phyloP scores from a whole-genome alignment of 2,329 filamentous ascomycete genomes.

The Arthrobotrys megalospora region DNA sequence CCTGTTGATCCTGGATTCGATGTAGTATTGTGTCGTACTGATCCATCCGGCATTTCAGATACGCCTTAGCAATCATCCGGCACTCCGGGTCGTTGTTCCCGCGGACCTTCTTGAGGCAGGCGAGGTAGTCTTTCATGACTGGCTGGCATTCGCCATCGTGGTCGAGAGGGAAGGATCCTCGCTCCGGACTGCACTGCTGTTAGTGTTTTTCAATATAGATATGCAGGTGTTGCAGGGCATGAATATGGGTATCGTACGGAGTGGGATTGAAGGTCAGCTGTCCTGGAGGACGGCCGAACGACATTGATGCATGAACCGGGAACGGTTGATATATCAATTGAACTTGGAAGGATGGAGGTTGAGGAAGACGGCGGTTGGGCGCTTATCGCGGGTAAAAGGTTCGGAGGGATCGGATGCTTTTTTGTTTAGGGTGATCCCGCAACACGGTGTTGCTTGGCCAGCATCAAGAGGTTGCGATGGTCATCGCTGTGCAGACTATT shows the following conservation, averaged over 20 bases:
- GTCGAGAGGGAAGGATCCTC: slow-evolving; percentile 95
- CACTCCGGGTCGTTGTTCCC: slow-evolving; percentile 91
- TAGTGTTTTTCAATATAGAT: background rate
- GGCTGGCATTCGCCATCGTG: slow-evolving; percentile 95
- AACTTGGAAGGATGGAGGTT: background rate
- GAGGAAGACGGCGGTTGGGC: slow-evolving; percentile 22
- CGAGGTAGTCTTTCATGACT: slow-evolving; percentile 86
- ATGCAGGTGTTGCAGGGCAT: background rate
- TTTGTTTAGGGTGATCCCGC: background rate
- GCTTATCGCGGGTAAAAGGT: slow-evolving; percentile 56
- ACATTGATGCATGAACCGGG: slow-evolving; percentile 55
- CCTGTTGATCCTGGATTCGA: background rate
- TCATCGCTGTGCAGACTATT: too few species aligned
- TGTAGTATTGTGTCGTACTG: slow-evolving; percentile 71
- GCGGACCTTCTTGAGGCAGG: slow-evolving; percentile 85
- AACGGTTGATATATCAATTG: background rate
- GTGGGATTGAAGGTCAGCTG: slow-evolving; percentile 64
- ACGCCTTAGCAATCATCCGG: slow-evolving; percentile 86
- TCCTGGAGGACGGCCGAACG: slow-evolving; percentile 64
- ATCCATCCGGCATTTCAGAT: slow-evolving; percentile 94
- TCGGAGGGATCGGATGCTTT: background rate
- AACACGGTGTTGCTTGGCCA: too few species aligned
- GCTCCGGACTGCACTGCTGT: slow-evolving; percentile 77
- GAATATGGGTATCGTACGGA: slow-evolving; percentile 56
- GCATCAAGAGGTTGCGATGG: too few species aligned